A percentile compares a stretch with the other conserved stretches of the same genome.
These are phyloP conservation scores for Dovyalis caffra DNA, from an alignment of 345 rosid species.

Conservation along the genomic window DNA sequence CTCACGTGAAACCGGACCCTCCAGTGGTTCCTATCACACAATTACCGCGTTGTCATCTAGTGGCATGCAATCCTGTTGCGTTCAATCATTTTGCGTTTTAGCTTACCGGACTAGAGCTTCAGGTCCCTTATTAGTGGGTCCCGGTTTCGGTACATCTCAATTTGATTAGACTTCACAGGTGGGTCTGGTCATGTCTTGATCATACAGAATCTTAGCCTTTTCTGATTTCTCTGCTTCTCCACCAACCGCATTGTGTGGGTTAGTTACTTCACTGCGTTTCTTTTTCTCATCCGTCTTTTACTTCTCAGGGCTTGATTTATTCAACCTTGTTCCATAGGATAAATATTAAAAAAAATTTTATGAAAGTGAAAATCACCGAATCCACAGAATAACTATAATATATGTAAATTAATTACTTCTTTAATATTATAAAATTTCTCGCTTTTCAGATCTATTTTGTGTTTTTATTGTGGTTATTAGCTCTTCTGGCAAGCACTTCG, in stretches of 20 bases:
- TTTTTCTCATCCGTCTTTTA: neutral
- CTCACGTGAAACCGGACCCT: conserved; percentile 45
- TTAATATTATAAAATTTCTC: too few species aligned
- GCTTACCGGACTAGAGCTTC: neutral
- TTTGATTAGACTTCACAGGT: conserved; percentile 21
- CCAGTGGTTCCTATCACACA: neutral
- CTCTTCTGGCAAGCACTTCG: too few species aligned
- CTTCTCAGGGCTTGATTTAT: neutral
- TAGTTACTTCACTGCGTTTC: neutral
- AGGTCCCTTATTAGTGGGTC: neutral
- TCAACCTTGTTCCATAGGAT: too few species aligned
- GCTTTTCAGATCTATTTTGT: too few species aligned
- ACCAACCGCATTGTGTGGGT: neutral
- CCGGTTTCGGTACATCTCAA: neutral
- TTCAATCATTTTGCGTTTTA: conserved; percentile 10
- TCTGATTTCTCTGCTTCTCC: conserved; percentile 9
- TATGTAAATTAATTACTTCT: too few species aligned
- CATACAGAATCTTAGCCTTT: neutral
- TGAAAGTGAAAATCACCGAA: too few species aligned
- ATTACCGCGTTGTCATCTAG: neutral
- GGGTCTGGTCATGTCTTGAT: conserved; percentile 11
- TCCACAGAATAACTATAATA: too few species aligned
- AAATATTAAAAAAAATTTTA: too few species aligned
- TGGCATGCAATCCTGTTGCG: neutral
- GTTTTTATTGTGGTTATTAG: too few species aligned